phyloP scores from a whole-genome alignment of 169 alveolate species.

The Eimeria brunetti region DNA sequence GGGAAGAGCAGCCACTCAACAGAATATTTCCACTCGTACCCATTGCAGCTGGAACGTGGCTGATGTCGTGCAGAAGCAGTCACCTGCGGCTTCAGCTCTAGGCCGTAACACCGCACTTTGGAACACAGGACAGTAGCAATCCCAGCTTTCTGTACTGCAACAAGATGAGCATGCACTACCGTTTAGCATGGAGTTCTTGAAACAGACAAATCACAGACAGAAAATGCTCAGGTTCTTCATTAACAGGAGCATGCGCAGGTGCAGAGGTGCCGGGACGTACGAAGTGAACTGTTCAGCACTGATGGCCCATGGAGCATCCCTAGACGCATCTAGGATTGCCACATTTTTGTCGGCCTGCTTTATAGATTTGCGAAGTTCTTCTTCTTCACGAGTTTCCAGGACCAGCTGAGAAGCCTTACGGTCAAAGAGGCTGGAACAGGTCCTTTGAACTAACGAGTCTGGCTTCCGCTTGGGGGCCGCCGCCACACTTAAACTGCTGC shows the following conservation, averaged over 20 bases:
- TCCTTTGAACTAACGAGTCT: conserved; percentile 28
- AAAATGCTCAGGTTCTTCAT: neutral
- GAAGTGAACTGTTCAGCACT: conserved; percentile 28
- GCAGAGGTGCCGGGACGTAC: conserved; percentile 1
- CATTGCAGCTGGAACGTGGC: neutral
- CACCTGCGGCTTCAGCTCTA: neutral
- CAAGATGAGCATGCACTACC: neutral
- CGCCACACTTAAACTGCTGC: conserved; percentile 72
- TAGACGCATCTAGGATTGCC: conserved; percentile 56
- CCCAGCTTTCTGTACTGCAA: neutral
- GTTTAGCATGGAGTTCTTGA: neutral
- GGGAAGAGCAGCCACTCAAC: neutral
- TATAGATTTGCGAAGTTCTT: conserved; percentile 16
- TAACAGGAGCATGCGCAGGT: neutral
- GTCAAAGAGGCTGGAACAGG: conserved; percentile 68
- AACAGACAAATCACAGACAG: neutral
- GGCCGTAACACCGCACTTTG: neutral
- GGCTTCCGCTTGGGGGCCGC: conserved; percentile 50
- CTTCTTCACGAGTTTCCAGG: conserved; percentile 49
- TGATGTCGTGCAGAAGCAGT: neutral
- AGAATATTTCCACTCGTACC: neutral
- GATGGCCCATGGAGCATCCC: conserved; percentile 64
- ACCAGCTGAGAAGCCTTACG: conserved; percentile 64
- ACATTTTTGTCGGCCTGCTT: conserved; percentile 59
- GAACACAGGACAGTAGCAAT: neutral